Evolutionary conservation across 345 rosid genomes (phyloP).

Genomic region (Crucihimalaya himalaica): DNA sequence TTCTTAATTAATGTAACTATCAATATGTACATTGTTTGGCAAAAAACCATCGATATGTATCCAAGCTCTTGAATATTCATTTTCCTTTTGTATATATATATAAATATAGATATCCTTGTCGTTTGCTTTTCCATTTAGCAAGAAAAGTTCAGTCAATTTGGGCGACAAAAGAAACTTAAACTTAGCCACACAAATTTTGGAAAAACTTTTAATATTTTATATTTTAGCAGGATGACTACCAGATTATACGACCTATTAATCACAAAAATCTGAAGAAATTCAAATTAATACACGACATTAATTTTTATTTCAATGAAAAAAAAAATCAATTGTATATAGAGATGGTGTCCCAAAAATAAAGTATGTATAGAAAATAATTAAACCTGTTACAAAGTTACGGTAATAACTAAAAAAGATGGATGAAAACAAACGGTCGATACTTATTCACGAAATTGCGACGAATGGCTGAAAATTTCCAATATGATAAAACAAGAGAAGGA

Average conservation of each 20-base stretch:
- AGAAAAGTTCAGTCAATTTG: slow-evolving; percentile 52
- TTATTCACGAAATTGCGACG: slow-evolving; percentile 2
- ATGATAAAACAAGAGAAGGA: slow-evolving; percentile 5
- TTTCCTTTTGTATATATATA: neutral
- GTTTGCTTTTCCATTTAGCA: slow-evolving; percentile 1
- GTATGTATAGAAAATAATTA: neutral
- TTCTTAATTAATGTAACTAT: neutral
- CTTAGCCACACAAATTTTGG: neutral
- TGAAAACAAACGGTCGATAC: neutral
- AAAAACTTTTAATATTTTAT: neutral
- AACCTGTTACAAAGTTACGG: neutral
- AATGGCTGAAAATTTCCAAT: slow-evolving; percentile 25
- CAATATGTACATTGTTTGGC: neutral
- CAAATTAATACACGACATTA: neutral
- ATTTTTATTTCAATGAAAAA: neutral
- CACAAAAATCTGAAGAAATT: neutral
- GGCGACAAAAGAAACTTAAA: slow-evolving; percentile 43
- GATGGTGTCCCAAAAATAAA: neutral
- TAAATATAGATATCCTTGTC: slow-evolving; percentile 23
- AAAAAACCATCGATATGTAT: neutral
- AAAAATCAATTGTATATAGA: neutral
- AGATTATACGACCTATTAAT: slow-evolving; percentile 7
- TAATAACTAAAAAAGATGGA: neutral
- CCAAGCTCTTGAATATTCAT: slow-evolving; percentile 4
- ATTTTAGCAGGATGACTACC: neutral